Conservation (phyloP, 306 rosid species). For the Amphicarpaea edgeworthii region DNA sequence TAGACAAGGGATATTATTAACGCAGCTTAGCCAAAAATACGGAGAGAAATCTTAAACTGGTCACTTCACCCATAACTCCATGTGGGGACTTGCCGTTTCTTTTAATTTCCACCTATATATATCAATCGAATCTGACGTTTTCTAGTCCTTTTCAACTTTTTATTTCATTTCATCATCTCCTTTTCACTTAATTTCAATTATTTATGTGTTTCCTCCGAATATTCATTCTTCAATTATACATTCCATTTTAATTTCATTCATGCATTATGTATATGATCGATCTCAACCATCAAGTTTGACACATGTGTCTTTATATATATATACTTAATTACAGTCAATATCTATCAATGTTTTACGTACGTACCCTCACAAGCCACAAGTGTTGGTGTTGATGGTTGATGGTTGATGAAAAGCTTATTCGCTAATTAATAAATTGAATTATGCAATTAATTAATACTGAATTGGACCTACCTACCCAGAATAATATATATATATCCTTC, state of each 20-base stretch:
- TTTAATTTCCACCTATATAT: slow-evolving; percentile 26
- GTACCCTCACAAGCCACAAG: neutral
- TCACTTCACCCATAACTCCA: slow-evolving; percentile 40
- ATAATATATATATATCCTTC: neutral
- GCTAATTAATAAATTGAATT: slow-evolving; percentile 34
- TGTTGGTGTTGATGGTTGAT: slow-evolving; percentile 17
- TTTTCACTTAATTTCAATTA: slow-evolving; percentile 47
- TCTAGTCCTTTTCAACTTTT: slow-evolving; percentile 23
- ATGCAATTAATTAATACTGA: slow-evolving; percentile 20
- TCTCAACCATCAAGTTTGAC: too few species aligned
- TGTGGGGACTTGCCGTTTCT: slow-evolving; percentile 40
- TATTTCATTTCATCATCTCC: slow-evolving; percentile 36
- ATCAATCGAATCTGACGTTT: slow-evolving; percentile 23
- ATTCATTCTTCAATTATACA: neutral
- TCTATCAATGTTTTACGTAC: neutral
- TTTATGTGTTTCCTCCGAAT: neutral
- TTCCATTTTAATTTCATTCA: too few species aligned
- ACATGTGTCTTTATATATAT: too few species aligned
- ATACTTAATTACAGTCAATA: neutral
- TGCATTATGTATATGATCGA: too few species aligned
- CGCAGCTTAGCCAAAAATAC: slow-evolving; percentile 13
- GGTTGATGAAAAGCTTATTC: slow-evolving; percentile 22
- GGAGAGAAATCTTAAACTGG: slow-evolving; percentile 32
- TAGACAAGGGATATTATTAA: slow-evolving; percentile 38
- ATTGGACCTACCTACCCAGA: slow-evolving; percentile 34